Evolutionary conservation across 2,329 filamentous ascomycete genomes (phyloP).

Genomic region (Claviceps sp.): DNA sequence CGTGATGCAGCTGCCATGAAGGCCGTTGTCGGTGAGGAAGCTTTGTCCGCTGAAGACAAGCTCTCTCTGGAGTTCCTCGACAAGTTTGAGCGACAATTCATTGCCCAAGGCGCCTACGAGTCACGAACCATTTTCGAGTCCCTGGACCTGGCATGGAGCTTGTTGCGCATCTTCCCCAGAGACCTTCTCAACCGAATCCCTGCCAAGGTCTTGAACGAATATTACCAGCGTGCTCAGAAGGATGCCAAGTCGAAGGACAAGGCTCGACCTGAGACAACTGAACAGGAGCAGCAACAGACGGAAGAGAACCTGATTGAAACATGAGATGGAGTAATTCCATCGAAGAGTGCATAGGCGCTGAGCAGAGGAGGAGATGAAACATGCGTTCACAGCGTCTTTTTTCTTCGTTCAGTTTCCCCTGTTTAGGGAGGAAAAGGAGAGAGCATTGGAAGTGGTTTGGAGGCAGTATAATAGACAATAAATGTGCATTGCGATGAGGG

Average conservation of each 20-base stretch:
- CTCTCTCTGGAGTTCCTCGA: conserved; percentile 95
- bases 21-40: conserved; percentile 96
- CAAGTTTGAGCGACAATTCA: conserved; percentile 95
- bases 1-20: conserved; percentile 98
- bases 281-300: conserved; percentile 26
- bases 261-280: conserved; percentile 30
- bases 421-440: background rate
- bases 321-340: conserved; percentile 15
- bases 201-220: conserved; percentile 70
- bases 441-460: background rate
- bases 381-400: background rate
- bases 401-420: background rate
- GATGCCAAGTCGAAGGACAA: conserved; percentile 51
- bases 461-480: conserved; percentile 1
- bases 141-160: conserved; percentile 88
- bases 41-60: conserved; percentile 90
- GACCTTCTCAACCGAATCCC: conserved; percentile 93
- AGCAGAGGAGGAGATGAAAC: background rate
- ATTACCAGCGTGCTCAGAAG: conserved; percentile 56
- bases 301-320: conserved; percentile 51
- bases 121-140: conserved; percentile 84
- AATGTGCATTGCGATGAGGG: background rate
- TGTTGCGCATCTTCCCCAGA: conserved; percentile 95
- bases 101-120: conserved; percentile 85
- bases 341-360: background rate